Evolutionary conservation across 2,329 filamentous ascomycete genomes (phyloP), one percentile per base, ranked within the genome.

Genomic region (Pseudocercospora fijiensis): DNA sequence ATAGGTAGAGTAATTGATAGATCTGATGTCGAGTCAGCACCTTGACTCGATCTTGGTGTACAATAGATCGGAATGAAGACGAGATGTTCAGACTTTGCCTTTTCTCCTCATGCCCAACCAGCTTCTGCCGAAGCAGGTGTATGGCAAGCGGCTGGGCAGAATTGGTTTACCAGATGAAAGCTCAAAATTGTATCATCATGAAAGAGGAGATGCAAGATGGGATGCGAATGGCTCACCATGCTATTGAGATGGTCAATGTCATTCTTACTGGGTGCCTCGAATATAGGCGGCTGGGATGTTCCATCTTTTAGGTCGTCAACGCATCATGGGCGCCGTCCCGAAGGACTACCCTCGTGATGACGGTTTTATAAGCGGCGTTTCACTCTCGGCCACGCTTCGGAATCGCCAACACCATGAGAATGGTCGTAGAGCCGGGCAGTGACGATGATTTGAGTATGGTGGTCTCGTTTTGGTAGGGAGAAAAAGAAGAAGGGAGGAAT

Each of bases 291-390:
- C n/a, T 58, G 55, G 51, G 49, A 58, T 87, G 85, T 87, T 77
- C 82, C 85, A 83, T 79, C 83, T 84, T 80, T 81, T 81, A 88
- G 86, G 86, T 89, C 85, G 85, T 87, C 86, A 84, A 79, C 85
- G 80, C 77, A 81, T 89, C 86, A 84, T 88, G 86, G 82, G 81
- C 82, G 83, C 82, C 80, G 76, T 80, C 74, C 78, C 77, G 70
- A 76, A 80, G 79, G 82, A 74, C 65, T 74, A 74, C 85, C 85
- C 86, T 91, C 88, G 86, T 87, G 85, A 87, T 85, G 84, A 91
- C 88, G 88, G 89, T 91, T 91, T 91, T 91, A 89, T 82, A 88
- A 86, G 85, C 85, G 88, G 84, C 78, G 77, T 78, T 74, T 83
- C 81, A 74, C 79, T 91, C 88, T 91, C 80, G 88, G 89, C 88